A percentile compares a stretch with the other conserved stretches of the same genome.
Conservation (phyloP, 2,329 filamentous ascomycete genomes). For the Gliomastix tumulicola region DNA sequence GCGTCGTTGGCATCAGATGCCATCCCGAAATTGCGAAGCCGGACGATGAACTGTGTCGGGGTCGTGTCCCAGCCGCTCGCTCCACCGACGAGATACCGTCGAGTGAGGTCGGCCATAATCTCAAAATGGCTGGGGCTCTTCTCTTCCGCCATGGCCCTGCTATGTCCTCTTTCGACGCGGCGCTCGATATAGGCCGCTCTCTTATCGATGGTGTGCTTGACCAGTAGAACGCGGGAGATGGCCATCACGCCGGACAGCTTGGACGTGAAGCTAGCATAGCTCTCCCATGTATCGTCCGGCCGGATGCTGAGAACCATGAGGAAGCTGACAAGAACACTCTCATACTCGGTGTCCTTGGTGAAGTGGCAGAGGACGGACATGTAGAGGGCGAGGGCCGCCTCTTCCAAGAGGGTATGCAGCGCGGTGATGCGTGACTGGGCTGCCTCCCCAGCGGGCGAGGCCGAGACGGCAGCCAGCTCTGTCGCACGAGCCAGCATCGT, state of each 20-base stretch:
- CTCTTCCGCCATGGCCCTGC: background rate
- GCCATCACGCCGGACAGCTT: conserved; percentile 1
- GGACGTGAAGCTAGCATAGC: background rate
- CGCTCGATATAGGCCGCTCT: too few relatives aligned
- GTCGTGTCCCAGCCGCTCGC: background rate
- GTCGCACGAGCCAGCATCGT: background rate
- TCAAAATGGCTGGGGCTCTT: background rate
- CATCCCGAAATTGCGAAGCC: background rate
- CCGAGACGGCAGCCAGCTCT: background rate
- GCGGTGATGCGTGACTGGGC: background rate
- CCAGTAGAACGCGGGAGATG: background rate
- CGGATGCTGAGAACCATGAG: conserved; percentile 1
- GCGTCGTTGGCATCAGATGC: background rate
- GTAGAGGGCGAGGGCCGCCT: background rate
- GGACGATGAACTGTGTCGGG: background rate
- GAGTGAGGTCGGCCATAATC: background rate
- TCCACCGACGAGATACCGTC: background rate
- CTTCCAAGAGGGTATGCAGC: background rate
- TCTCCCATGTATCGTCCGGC: conserved; percentile 1
- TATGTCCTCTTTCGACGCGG: too few relatives aligned
- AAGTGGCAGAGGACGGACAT: background rate
- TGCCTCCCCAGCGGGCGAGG: background rate
- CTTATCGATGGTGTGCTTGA: background rate
- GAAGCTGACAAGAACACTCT: conserved; percentile 1
- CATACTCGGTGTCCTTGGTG: conserved; percentile 1